Conservation (phyloP, 2,329 filamentous ascomycete species). For the Pseudocercospora fijiensis region DNA sequence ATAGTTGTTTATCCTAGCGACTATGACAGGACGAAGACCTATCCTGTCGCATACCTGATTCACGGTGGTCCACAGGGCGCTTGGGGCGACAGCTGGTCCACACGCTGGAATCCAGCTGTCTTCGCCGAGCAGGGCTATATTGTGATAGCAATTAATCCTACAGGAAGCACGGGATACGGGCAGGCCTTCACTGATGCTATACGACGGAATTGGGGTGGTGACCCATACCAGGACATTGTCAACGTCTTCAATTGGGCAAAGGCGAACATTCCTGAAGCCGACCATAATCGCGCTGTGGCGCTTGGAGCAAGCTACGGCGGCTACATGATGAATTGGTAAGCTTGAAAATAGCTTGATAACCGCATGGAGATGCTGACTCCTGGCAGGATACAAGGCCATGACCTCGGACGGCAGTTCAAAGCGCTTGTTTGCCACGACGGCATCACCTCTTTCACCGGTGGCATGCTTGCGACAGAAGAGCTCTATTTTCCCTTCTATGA, state of each 20-base stretch:
- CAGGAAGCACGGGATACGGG: conserved; percentile 35
- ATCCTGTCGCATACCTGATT: conserved; percentile 37
- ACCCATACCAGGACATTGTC: conserved; percentile 79
- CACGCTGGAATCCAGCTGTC: conserved; percentile 36
- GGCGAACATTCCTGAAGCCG: conserved; percentile 64
- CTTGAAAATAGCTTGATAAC: neutral
- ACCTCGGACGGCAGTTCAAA: conserved; percentile 80
- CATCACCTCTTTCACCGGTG: conserved; percentile 32
- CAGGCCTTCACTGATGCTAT: conserved; percentile 56
- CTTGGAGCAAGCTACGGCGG: conserved; percentile 74
- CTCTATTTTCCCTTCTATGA: conserved; percentile 58
- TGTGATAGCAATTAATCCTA: conserved; percentile 34
- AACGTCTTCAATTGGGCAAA: conserved; percentile 73
- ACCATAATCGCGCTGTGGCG: conserved; percentile 68
- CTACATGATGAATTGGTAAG: conserved; percentile 62
- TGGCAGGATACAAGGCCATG: conserved; percentile 77
- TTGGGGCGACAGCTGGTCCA: conserved; percentile 36
- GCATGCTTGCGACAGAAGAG: conserved; percentile 47
- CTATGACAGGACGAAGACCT: conserved; percentile 32
- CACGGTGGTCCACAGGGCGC: conserved; percentile 37
- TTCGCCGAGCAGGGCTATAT: conserved; percentile 38
- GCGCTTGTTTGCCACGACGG: conserved; percentile 68
- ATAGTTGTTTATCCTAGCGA: conserved; percentile 43
- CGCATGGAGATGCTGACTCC: neutral
- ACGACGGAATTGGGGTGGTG: conserved; percentile 76